Evolutionary conservation across 805 yeast genomes (phyloP).

Genomic region (Candida namnaoensis): DNA sequence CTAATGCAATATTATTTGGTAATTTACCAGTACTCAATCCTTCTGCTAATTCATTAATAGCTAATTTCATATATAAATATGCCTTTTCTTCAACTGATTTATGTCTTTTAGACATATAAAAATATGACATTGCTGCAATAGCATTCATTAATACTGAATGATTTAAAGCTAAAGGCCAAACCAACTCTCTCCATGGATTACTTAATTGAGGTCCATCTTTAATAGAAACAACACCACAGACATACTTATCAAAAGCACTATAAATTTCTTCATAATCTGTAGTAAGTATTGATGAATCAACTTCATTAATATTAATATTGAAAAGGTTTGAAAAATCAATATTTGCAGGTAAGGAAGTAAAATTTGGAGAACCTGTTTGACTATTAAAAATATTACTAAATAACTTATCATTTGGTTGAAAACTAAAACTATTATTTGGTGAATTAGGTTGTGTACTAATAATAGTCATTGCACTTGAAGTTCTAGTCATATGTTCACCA

Average conservation of each 20-base stretch:
- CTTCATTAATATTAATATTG: neutral
- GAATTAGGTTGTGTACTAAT: neutral
- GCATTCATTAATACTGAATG: constrained; percentile 54
- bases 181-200: constrained; percentile 57
- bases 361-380: constrained; percentile 3
- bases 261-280: constrained; percentile 14
- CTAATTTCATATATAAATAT: constrained; percentile 46
- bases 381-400: neutral
- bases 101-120: constrained; percentile 44
- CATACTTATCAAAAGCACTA: constrained; percentile 32
- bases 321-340: neutral
- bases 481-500: too few relatives aligned
- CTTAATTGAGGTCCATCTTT: constrained; percentile 50
- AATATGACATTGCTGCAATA: constrained; percentile 57
- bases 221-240: constrained; percentile 50
- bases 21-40: constrained; percentile 38
- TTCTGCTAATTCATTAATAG: constrained; percentile 49
- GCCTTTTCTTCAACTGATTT: constrained; percentile 38
- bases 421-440: neutral
- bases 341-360: neutral
- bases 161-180: constrained; percentile 47
- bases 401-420: neutral
- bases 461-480: too few relatives aligned
- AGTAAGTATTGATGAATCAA: neutral
- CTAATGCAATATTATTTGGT: constrained; percentile 59